phyloP scores from a whole-genome alignment of 1,284 basidiomycete species.

The Uromyces viciae-fabae region DNA sequence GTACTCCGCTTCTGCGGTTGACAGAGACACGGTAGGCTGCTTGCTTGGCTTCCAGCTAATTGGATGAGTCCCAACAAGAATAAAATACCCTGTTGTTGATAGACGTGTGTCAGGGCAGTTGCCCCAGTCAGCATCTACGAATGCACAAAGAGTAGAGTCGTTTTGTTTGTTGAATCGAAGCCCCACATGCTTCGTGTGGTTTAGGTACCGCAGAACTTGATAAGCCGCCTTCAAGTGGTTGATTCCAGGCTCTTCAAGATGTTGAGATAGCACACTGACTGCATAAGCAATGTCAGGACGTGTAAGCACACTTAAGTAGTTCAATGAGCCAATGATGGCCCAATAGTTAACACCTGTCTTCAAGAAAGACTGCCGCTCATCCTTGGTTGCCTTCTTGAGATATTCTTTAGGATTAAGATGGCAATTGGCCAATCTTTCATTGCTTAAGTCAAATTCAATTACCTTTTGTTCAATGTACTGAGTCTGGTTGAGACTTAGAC shows the following conservation, averaged over 20 bases:
- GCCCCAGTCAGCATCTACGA: slow-evolving; percentile 2
- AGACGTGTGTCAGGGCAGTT: too few species aligned
- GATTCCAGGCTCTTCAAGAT: background rate
- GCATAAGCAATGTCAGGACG: slow-evolving; percentile 6
- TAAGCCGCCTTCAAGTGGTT: background rate
- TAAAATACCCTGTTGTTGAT: background rate
- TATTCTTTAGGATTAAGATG: background rate
- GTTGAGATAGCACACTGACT: background rate
- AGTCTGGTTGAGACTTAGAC: background rate
- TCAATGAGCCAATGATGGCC: background rate
- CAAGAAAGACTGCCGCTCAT: background rate
- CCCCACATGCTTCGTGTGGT: background rate
- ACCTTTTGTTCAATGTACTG: background rate
- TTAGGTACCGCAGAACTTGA: background rate
- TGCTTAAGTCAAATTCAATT: background rate
- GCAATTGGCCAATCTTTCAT: background rate
- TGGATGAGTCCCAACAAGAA: background rate
- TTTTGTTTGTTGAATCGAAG: background rate
- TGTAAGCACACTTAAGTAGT: background rate
- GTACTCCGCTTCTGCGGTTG: too few species aligned
- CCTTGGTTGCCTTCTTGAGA: background rate
- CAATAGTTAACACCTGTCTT: background rate
- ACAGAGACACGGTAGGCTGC: background rate
- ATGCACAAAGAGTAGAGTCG: background rate
- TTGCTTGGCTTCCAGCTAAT: background rate